Percentiles rank a stretch among this genome's conserved stretches.
These are phyloP conservation scores for Aspergillus carbonarius DNA, from an alignment of 2,329 filamentous ascomycete genomes.

Conservation along the genomic window DNA sequence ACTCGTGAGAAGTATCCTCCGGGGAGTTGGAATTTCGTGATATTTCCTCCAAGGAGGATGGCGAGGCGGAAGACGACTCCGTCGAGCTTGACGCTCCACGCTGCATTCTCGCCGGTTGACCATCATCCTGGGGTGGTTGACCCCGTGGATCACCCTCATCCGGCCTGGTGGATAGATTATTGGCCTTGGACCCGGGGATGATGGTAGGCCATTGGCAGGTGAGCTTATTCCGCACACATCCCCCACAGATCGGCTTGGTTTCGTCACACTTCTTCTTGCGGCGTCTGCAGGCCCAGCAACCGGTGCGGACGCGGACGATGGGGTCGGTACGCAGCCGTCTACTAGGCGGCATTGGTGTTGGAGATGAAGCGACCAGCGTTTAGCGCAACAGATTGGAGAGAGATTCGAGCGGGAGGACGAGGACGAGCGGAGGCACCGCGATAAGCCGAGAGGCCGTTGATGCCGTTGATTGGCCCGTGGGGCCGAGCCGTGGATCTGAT, in stretches of 20 bases:
- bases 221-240: slow-evolving; percentile 31
- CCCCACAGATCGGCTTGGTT: slow-evolving; percentile 34
- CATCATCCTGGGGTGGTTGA: slow-evolving; percentile 3
- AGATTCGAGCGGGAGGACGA: neutral
- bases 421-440: neutral
- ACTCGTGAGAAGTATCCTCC: neutral
- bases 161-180: slow-evolving; percentile 4
- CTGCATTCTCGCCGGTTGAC: neutral
- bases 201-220: slow-evolving; percentile 28
- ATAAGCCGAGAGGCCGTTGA: neutral
- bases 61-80: neutral
- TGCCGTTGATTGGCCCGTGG: neutral
- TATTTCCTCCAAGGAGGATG: neutral
- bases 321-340: slow-evolving; percentile 26
- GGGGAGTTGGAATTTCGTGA: neutral
- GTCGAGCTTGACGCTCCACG: neutral
- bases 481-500: neutral
- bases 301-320: slow-evolving; percentile 32
- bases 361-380: neutral
- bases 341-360: slow-evolving; percentile 23
- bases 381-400: neutral
- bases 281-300: slow-evolving; percentile 33
- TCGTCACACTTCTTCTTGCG: slow-evolving; percentile 39
- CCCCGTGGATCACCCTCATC: neutral
- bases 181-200: slow-evolving; percentile 14